Evolutionary conservation across 2,329 filamentous ascomycete species (phyloP).

Genomic region (Fusarium nurragi): DNA sequence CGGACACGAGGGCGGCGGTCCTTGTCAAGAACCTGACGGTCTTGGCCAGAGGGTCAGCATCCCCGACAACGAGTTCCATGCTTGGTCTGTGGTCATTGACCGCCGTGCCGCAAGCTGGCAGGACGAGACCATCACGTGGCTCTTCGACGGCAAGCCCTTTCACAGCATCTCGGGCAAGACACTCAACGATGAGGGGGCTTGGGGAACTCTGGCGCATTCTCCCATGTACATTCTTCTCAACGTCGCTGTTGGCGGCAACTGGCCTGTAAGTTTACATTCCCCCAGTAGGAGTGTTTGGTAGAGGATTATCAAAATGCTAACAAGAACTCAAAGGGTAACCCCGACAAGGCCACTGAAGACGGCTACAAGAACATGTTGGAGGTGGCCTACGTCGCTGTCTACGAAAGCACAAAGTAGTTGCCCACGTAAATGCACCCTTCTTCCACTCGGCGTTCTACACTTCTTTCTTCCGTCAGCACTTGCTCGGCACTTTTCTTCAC

Average conservation of each 20-base stretch:
- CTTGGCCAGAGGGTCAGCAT: slow-evolving; percentile 50
- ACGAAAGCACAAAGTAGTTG: slow-evolving; percentile 41
- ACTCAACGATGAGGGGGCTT: slow-evolving; percentile 54
- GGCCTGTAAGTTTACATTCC: slow-evolving; percentile 47
- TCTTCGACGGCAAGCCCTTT: slow-evolving; percentile 56
- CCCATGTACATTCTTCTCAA: slow-evolving; percentile 59
- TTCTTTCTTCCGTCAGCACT: slow-evolving; percentile 2
- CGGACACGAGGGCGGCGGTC: slow-evolving; percentile 53
- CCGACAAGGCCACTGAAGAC: slow-evolving; percentile 46
- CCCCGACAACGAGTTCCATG: slow-evolving; percentile 59
- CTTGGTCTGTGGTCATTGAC: slow-evolving; percentile 60
- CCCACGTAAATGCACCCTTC: not conserved
- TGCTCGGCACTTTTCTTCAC: slow-evolving; percentile 2
- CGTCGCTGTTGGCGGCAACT: slow-evolving; percentile 58
- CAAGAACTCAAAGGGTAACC: slow-evolving; percentile 43
- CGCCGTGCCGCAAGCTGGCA: slow-evolving; percentile 56
- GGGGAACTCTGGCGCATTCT: slow-evolving; percentile 55
- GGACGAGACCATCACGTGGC: slow-evolving; percentile 60
- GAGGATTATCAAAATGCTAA: slow-evolving; percentile 4
- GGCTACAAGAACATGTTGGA: slow-evolving; percentile 56
- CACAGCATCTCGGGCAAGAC: slow-evolving; percentile 54
- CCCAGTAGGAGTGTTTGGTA: not conserved
- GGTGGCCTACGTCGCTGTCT: slow-evolving; percentile 53
- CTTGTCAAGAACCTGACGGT: slow-evolving; percentile 59
- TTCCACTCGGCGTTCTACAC: not conserved